Evolutionary conservation across 257 asterid genomes (phyloP), one percentile per base, ranked within the genome.

Genomic region (Solanum sejunctum): DNA sequence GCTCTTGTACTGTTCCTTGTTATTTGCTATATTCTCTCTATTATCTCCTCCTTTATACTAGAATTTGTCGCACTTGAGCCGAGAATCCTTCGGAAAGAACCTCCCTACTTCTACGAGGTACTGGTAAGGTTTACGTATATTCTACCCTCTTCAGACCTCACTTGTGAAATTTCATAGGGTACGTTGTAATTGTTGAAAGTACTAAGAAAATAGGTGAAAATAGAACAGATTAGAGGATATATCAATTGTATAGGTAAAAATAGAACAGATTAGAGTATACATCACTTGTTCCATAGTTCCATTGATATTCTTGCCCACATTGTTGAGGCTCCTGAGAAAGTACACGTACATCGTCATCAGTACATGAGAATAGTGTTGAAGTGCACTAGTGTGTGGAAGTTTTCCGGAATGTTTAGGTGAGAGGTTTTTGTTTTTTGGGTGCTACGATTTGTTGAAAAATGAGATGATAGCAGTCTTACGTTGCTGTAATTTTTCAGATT

Each of bases 401-500:
- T 69, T 69, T 39, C 49, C 15, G 6, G 52, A 36, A 8, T 36
- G 21, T 39, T 10, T 69, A 41, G 26, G 78, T 39, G 78, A 39
- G 7, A 52, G 47, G 26, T 28, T 52, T 78, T 78, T 52, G 26
- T 78, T 52, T 78, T 52, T 52, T 17, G 66, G 28, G 13, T 10
- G 66, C 64, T 17, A 52, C 49, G 54, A 28, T 52, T 49, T 78
- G 64, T 26, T 78, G 49, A 78, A 51, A 77, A 75, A 49, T 77
- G 83, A 52, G 83, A 78, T 78, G 49, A 28, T 52, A 28, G 83
- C 83, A 78, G n/a, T 54, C 64, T 84, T 49, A 63, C 21, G n/a
- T 12, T 83, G 57, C 41, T 69, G 70, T 69, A 26, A 61, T 70
- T 72, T 11, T 85, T 36, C 85, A 97, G 99, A 95, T 97, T 83